Conservation (phyloP, 371 early-diverging fungal species). For the Lichtheimia ramosa region DNA sequence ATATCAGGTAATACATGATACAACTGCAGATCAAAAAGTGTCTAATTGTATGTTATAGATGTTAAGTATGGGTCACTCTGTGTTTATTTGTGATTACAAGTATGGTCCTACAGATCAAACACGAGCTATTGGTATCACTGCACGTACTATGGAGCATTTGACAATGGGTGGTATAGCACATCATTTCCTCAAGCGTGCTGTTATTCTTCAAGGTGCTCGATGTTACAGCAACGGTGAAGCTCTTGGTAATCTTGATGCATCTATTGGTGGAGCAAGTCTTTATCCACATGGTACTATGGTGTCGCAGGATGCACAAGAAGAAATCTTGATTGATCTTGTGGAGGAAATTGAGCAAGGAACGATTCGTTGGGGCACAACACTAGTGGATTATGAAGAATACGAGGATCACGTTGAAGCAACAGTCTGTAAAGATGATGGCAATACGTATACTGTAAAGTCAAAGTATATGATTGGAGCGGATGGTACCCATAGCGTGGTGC, state of each 20-base stretch:
- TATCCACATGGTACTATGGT: constrained; percentile 30
- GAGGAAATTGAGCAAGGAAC: constrained; percentile 5
- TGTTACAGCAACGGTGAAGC: not conserved
- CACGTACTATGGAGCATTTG: constrained; percentile 39
- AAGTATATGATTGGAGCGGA: constrained; percentile 44
- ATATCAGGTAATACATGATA: constrained; percentile 8
- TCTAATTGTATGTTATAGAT: too few relatives aligned
- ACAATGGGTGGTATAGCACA: constrained; percentile 26
- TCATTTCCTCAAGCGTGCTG: constrained; percentile 22
- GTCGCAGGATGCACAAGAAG: constrained; percentile 31
- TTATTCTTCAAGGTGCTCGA: constrained; percentile 18
- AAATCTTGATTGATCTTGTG: constrained; percentile 9
- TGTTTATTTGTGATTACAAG: constrained; percentile 38
- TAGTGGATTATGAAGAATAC: constrained; percentile 31
- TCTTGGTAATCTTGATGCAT: constrained; percentile 2
- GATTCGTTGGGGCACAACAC: constrained; percentile 31
- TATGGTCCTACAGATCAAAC: constrained; percentile 38
- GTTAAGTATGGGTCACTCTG: constrained; percentile 26
- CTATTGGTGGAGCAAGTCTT: constrained; percentile 13
- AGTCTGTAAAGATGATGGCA: not conserved
- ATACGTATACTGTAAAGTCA: constrained; percentile 11
- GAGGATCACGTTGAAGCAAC: constrained; percentile 21
- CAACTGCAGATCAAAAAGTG: not conserved
- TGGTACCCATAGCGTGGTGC: constrained; percentile 30
- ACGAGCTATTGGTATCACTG: constrained; percentile 34